A percentile compares a stretch with the other conserved stretches of the same genome.
phyloP scores from a whole-genome alignment of 345 rosid genomes.

The Turnera subulata region DNA sequence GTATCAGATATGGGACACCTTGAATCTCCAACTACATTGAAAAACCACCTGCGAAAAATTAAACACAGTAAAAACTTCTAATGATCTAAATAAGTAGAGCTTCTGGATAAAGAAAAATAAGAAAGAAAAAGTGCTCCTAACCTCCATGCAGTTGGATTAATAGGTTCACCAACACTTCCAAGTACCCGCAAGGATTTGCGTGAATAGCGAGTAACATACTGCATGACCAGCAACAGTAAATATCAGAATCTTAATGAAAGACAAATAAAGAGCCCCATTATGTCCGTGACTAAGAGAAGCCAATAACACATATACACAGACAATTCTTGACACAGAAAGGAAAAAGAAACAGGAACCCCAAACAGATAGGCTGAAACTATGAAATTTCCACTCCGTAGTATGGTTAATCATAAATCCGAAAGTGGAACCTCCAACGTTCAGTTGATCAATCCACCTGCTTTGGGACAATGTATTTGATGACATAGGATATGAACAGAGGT shows the following conservation, averaged over 20 bases:
- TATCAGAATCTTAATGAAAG: not conserved
- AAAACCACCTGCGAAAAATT: constrained; percentile 74
- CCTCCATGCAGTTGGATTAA: constrained; percentile 99
- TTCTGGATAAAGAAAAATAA: constrained; percentile 15
- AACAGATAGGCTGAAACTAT: no score
- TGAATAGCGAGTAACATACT: constrained; percentile 77
- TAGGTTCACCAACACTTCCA: constrained; percentile 99
- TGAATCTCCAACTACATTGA: constrained; percentile 81
- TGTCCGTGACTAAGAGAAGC: no score
- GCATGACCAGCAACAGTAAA: constrained; percentile 36
- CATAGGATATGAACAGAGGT: no score
- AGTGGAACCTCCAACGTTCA: no score
- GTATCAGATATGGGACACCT: constrained; percentile 97
- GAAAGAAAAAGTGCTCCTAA: constrained; percentile 19
- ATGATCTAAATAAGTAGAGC: not conserved
- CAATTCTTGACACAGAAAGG: no score
- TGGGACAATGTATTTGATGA: no score
- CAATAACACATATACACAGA: no score
- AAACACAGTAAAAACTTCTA: constrained; percentile 6
- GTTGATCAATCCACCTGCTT: no score
- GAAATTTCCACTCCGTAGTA: no score
- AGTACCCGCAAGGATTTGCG: constrained; percentile 90
- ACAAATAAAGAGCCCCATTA: not conserved
- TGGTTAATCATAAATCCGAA: no score
- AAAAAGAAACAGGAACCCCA: no score